phyloP scores from a whole-genome alignment of 148 eudicot genomes.

The Fagopyrum esculentum region DNA sequence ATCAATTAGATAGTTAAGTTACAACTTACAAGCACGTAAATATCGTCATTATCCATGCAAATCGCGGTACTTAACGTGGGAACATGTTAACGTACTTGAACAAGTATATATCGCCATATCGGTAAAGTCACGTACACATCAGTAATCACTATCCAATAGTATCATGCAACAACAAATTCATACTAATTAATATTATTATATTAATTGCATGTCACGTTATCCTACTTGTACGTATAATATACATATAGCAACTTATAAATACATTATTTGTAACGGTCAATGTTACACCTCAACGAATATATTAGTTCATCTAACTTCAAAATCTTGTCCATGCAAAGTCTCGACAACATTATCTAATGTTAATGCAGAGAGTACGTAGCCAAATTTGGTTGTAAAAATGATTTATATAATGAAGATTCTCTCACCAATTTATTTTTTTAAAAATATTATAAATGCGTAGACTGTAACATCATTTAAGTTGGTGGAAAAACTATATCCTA shows the following conservation, averaged over 20 bases:
- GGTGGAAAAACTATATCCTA: too few species aligned
- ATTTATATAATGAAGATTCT: not conserved
- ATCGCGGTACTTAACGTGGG: not conserved
- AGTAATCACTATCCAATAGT: not conserved
- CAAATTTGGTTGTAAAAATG: not conserved
- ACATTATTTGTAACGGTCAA: not conserved
- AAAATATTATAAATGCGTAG: not conserved
- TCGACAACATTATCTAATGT: too few species aligned
- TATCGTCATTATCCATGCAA: not conserved
- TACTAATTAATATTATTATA: not conserved
- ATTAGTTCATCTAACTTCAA: not conserved
- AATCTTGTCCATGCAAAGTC: not conserved
- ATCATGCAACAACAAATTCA: not conserved
- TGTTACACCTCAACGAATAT: not conserved
- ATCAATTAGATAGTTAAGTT: too few species aligned
- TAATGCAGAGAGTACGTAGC: not conserved
- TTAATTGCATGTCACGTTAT: not conserved
- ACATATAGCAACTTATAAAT: not conserved
- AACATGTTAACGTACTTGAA: not conserved
- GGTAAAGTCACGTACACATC: not conserved
- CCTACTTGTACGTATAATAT: not conserved
- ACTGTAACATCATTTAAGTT: not conserved
- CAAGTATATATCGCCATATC: not conserved
- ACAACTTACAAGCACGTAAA: not conserved
- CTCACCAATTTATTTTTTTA: not conserved